phyloP scores from a whole-genome alignment of 129 eudicot species.

The Smallanthus sonchifolius region DNA sequence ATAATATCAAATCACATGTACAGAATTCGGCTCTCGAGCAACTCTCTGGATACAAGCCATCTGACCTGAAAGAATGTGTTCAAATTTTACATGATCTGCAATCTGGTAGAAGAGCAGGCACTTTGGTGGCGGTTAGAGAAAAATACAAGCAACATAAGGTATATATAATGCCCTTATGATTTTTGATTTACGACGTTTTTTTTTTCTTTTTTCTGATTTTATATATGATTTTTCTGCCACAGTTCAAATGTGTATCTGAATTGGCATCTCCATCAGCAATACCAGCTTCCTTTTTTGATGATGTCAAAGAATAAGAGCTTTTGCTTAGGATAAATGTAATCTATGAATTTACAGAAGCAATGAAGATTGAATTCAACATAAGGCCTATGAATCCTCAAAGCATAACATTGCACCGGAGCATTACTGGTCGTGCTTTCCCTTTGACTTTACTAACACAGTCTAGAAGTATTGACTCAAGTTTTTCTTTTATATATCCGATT shows the following conservation, averaged over 20 bases:
- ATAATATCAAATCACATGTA: neutral
- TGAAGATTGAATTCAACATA: neutral
- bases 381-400: neutral
- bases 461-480: slow-evolving; percentile 11
- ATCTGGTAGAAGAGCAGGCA: slow-evolving; percentile 44
- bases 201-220: neutral
- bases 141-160: slow-evolving; percentile 81
- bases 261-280: slow-evolving; percentile 46
- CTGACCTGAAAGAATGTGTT: slow-evolving; percentile 68
- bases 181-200: neutral
- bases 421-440: neutral
- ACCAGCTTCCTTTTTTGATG: slow-evolving; percentile 45
- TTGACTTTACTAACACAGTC: slow-evolving; percentile 1
- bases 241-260: slow-evolving; percentile 69
- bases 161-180: neutral
- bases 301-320: slow-evolving; percentile 23
- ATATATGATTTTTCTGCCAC: slow-evolving; percentile 12
- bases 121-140: slow-evolving; percentile 60
- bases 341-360: neutral
- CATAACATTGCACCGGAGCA: too few species aligned
- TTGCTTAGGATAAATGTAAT: neutral
- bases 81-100: slow-evolving; percentile 60
- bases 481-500: neutral
- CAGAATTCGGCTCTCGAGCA: slow-evolving; percentile 49
- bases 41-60: slow-evolving; percentile 51